These are phyloP conservation scores for Apiospora hydei DNA, from an alignment of 2,329 filamentous ascomycete species.

Conservation along the genomic window DNA sequence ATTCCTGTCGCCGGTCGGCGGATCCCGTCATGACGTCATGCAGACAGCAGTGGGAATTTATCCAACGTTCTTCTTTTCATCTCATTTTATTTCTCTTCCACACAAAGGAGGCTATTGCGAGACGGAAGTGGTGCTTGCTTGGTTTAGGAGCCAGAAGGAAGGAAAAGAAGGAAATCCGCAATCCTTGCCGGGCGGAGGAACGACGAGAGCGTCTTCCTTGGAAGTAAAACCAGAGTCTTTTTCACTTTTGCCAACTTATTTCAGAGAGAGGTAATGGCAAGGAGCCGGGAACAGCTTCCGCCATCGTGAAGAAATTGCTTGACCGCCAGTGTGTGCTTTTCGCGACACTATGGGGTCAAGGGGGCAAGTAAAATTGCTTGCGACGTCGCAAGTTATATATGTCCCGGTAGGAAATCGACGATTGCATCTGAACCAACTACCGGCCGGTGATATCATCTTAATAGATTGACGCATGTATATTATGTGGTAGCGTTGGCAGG, in stretches of 20 bases:
- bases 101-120: not conserved
- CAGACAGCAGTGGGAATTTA: not conserved
- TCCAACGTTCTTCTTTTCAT: not conserved
- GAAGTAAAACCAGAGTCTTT: not conserved
- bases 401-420: not conserved
- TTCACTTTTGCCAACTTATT: too few species aligned
- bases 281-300: not conserved
- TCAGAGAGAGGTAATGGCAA: not conserved
- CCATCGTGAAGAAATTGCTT: not conserved
- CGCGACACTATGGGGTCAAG: not conserved
- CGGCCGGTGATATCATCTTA: slow-evolving; percentile 6
- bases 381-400: not conserved
- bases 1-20: not conserved
- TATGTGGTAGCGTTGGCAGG: not conserved
- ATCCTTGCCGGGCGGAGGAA: not conserved
- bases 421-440: not conserved
- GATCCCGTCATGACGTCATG: not conserved
- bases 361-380: not conserved
- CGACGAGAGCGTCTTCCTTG: not conserved
- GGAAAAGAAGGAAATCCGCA: not conserved
- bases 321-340: not conserved
- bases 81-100: not conserved
- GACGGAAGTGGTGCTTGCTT: not conserved
- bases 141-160: not conserved
- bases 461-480: not conserved